These are phyloP conservation scores for Podaxis sp. DNA, from an alignment of 768 basidiomycete genomes.

Conservation along the genomic window DNA sequence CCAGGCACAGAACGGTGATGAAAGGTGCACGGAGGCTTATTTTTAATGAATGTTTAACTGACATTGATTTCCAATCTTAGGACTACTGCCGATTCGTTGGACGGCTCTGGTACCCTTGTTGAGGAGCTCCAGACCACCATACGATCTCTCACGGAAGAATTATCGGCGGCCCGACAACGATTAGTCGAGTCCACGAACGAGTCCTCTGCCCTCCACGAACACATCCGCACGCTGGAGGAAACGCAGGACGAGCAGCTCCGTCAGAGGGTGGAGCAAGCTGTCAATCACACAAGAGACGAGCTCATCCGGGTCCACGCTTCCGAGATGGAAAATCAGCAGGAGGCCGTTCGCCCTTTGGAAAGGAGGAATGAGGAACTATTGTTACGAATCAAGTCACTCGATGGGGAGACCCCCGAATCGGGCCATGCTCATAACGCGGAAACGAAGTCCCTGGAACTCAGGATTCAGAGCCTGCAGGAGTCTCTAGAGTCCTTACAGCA, in stretches of 20 bases:
- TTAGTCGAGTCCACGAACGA: neutral
- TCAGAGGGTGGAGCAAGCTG: conserved; percentile 1
- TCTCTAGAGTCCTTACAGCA: neutral
- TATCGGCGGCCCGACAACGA: neutral
- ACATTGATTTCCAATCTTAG: neutral
- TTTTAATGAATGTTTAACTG: too few relatives aligned
- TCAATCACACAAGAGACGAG: neutral
- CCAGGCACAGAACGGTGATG: neutral
- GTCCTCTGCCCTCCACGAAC: conserved; percentile 5
- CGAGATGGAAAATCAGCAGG: neutral
- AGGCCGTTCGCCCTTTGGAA: neutral
- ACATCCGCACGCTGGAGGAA: conserved; percentile 2
- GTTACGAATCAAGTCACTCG: neutral
- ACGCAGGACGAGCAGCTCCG: conserved; percentile 1
- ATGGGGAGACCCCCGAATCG: neutral
- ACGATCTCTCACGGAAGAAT: neutral
- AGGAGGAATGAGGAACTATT: neutral
- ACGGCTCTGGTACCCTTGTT: neutral
- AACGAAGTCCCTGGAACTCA: neutral
- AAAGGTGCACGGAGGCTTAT: neutral
- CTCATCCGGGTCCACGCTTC: neutral
- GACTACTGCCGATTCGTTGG: neutral
- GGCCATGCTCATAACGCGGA: neutral
- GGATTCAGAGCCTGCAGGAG: neutral
- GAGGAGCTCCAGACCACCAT: neutral